phyloP scores from a whole-genome alignment of 495 filamentous ascomycete species.

The Aspergillus nanangensis region DNA sequence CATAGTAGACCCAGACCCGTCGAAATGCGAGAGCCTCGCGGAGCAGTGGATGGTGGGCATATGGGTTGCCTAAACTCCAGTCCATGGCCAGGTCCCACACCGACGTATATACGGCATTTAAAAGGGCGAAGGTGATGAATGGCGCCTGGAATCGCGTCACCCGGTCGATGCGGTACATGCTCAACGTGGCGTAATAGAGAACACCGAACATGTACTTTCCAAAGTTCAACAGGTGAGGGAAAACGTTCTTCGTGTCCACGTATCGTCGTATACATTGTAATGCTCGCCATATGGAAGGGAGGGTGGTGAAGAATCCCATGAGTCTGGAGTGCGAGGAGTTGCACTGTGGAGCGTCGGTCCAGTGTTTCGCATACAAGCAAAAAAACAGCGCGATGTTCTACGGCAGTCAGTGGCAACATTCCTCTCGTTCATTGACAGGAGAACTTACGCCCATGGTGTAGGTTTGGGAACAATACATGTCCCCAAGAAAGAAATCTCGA shows the following conservation, averaged over 20 bases:
- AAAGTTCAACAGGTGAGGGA: constrained; percentile 89
- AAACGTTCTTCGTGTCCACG: constrained; percentile 75
- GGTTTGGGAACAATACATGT: constrained; percentile 94
- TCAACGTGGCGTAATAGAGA: constrained; percentile 68
- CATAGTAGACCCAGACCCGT: constrained; percentile 74
- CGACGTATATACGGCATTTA: constrained; percentile 79
- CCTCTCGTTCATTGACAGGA: background rate
- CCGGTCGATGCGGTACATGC: constrained; percentile 73
- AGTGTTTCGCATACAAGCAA: constrained; percentile 78
- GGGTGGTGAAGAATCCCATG: constrained; percentile 77
- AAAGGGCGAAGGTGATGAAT: constrained; percentile 72
- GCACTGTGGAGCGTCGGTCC: constrained; percentile 67
- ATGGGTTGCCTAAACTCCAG: constrained; percentile 79
- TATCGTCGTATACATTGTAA: constrained; percentile 91
- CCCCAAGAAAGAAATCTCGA: constrained; percentile 93
- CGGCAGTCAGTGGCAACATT: constrained; percentile 17
- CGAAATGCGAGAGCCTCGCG: constrained; percentile 80
- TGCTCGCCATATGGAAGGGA: constrained; percentile 84
- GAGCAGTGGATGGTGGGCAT: constrained; percentile 63
- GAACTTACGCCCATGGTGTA: constrained; percentile 79
- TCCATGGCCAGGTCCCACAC: constrained; percentile 99
- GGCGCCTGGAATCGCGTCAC: constrained; percentile 51
- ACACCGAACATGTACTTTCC: constrained; percentile 89
- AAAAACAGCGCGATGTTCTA: constrained; percentile 91
- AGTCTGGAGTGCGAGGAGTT: constrained; percentile 82